Evolutionary conservation across 2,329 filamentous ascomycete species (phyloP), one percentile per base, ranked within the genome.

Genomic region (Botrytis aclada): DNA sequence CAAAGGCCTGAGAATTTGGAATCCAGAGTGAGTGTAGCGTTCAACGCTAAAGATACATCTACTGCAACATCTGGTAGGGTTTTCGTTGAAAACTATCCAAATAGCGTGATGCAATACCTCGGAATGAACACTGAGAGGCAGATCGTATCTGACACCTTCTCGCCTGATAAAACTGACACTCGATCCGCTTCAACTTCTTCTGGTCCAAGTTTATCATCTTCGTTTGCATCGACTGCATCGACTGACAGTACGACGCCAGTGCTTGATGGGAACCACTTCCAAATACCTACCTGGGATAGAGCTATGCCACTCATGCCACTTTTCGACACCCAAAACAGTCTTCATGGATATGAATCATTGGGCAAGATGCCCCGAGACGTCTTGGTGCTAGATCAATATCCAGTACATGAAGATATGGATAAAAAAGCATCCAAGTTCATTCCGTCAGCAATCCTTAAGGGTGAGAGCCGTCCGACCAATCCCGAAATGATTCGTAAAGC

Each of bases 381-480:
- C 29, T 14, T 16, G 34, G 10, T 14, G 37, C 8, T 32, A 12
- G 20, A 56, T 22, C 2, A 32, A 3, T 69, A 56, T 12, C 9
- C 3, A 18, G 7, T 25, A 18, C 9, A 32, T 10, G 4, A 69
- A 29, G 18, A 32, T 41, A n/a, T 56, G 25, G 2, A 41, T n/a
- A 32, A 32, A 4, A 37, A 9, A 5, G 9, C 25, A 56, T 5
- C 12, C 16, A n/a, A 29, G 4, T 72, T 72, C 51, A 22, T 72
- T 4, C 70, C 70, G 9, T 72, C 70, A 29, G 47, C 70, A 1
- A 72, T 72, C 39, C 70, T 72, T 22, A 60, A 32, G 25, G 62
- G 70, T 12, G 29, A 20, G 10, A 25, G 47, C 16, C 70, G 70
- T 9, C 6, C 25, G 4, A 6, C 61, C 29, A 45, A 20, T 25